Conservation (phyloP, 2,329 filamentous ascomycete genomes). For the Byssoonygena ceratinophila region DNA sequence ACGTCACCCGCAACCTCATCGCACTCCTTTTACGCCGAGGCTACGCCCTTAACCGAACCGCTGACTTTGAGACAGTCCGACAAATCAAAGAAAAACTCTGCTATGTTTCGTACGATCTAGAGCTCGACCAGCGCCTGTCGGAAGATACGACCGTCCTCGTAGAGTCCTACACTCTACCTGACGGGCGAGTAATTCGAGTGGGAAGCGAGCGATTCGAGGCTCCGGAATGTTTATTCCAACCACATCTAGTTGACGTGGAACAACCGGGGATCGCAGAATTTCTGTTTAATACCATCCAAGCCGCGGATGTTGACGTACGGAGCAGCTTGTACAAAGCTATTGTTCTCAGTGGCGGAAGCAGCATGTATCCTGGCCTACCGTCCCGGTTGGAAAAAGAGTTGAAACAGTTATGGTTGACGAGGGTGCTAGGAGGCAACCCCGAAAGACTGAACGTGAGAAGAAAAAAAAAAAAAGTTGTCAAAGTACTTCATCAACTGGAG, state of each 20-base stretch:
- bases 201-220: slow-evolving; percentile 97
- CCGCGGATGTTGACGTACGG: slow-evolving; percentile 88
- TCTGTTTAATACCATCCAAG: slow-evolving; percentile 96
- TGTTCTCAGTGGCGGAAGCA: slow-evolving; percentile 89
- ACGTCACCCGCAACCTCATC: slow-evolving; percentile 97
- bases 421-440: slow-evolving; percentile 79
- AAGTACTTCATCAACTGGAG: too few species aligned
- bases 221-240: slow-evolving; percentile 96
- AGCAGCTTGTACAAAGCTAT: slow-evolving; percentile 94
- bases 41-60: slow-evolving; percentile 93
- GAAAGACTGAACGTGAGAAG: slow-evolving; percentile 64
- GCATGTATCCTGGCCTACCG: slow-evolving; percentile 96
- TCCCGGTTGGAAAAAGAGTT: slow-evolving; percentile 95
- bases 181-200: slow-evolving; percentile 90
- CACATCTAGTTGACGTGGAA: slow-evolving; percentile 93
- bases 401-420: slow-evolving; percentile 96
- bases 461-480: too few species aligned
- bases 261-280: slow-evolving; percentile 95
- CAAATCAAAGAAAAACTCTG: slow-evolving; percentile 99
- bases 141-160: slow-evolving; percentile 97
- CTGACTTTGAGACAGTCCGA: slow-evolving; percentile 96
- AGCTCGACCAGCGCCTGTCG: slow-evolving; percentile 87
- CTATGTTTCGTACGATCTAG: slow-evolving; percentile 96
- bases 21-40: slow-evolving; percentile 84
- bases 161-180: slow-evolving; percentile 92